Conservation (phyloP, 164 flowering plant species). For the Akebia trifoliata region DNA sequence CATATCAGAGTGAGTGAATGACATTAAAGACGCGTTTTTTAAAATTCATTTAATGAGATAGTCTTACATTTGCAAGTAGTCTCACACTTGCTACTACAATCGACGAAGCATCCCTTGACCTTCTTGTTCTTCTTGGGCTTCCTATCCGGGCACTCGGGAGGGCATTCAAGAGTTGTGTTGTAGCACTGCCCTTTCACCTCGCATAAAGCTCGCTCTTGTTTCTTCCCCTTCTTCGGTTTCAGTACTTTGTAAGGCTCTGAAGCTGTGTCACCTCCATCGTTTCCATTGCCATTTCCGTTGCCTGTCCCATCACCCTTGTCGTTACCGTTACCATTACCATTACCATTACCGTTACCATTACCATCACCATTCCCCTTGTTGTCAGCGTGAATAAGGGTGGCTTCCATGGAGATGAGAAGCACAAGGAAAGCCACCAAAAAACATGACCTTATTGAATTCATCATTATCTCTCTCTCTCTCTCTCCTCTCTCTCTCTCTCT, state of each 20-base stretch:
- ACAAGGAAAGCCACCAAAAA: constrained; percentile 4
- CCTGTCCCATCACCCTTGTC: constrained; percentile 1
- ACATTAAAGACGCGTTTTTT: not conserved
- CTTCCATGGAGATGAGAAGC: constrained; percentile 3
- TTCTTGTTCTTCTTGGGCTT: constrained; percentile 50
- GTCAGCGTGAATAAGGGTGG: constrained; percentile 1
- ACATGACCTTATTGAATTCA: constrained; percentile 1
- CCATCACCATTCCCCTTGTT: constrained; percentile 14
- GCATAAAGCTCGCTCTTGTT: constrained; percentile 38
- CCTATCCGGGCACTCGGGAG: constrained; percentile 41
- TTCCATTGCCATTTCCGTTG: not conserved
- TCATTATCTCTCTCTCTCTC: not conserved
- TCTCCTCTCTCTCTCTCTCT: not conserved
- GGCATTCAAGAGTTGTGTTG: constrained; percentile 36
- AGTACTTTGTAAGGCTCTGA: constrained; percentile 23
- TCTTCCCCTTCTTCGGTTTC: constrained; percentile 12
- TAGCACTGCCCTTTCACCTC: constrained; percentile 28
- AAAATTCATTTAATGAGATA: not conserved
- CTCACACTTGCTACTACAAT: constrained; percentile 61
- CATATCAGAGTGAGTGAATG: not conserved
- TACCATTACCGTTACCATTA: constrained; percentile 4
- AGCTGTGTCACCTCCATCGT: constrained; percentile 13
- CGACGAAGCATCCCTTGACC: constrained; percentile 50
- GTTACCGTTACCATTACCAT: constrained; percentile 5
- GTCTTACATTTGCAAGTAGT: constrained; percentile 34